phyloP scores from a whole-genome alignment of 2,329 filamentous ascomycete species.

The Diaporthe sp. region DNA sequence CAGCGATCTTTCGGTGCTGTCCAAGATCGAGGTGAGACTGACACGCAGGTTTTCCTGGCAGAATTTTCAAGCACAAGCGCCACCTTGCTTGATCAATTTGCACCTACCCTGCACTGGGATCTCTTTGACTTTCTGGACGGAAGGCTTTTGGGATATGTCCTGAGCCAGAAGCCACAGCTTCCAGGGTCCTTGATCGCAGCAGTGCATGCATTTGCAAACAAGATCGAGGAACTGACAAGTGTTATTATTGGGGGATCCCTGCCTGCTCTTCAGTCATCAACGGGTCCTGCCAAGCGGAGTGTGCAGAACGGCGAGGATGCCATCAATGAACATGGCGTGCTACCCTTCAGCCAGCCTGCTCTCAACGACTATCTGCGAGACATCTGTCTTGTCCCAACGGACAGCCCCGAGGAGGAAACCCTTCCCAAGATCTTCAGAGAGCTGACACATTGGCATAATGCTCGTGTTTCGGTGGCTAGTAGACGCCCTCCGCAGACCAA shows the following conservation, averaged over 20 bases:
- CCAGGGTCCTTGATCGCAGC: conserved; percentile 23
- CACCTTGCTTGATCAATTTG: conserved; percentile 31
- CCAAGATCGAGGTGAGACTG: not conserved
- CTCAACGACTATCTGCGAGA: conserved; percentile 57
- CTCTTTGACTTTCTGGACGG: conserved; percentile 41
- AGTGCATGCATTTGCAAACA: conserved; percentile 15
- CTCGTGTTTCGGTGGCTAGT: conserved; percentile 59
- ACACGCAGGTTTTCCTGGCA: conserved; percentile 16
- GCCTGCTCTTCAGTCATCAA: not conserved
- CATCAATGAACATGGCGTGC: conserved; percentile 41
- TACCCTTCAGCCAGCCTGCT: conserved; percentile 59
- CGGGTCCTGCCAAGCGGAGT: not conserved
- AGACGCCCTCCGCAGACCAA: conserved; percentile 44
- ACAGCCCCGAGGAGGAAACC: conserved; percentile 38
- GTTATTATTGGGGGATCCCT: not conserved
- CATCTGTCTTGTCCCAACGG: conserved; percentile 50
- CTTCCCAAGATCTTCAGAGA: conserved; percentile 56
- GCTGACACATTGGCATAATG: conserved; percentile 71
- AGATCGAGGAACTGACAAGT: conserved; percentile 33
- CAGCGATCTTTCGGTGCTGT: conserved; percentile 37
- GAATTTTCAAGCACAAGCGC: conserved; percentile 20
- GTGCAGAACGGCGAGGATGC: not conserved
- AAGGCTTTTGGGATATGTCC: conserved; percentile 32
- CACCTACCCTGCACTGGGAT: conserved; percentile 36
- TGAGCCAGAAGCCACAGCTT: conserved; percentile 20